Percentiles rank a stretch among this genome's conserved stretches.
phyloP scores from a whole-genome alignment of 1,284 basidiomycete species.

The Cutaneotrichosporon cutaneum region DNA sequence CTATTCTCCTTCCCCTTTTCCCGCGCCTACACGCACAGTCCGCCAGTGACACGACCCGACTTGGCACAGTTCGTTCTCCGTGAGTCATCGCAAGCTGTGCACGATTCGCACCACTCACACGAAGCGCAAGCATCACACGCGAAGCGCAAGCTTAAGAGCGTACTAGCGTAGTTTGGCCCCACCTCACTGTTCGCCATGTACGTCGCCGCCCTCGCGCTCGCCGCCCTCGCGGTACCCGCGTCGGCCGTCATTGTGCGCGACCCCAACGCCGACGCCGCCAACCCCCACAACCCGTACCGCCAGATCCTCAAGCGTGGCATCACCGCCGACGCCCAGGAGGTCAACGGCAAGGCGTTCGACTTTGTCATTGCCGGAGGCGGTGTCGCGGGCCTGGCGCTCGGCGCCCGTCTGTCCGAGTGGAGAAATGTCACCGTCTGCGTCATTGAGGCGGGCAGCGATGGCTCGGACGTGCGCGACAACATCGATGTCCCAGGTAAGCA shows the following conservation, averaged over 20 bases:
- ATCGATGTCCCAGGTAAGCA: conserved; percentile 56
- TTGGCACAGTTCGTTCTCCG: neutral
- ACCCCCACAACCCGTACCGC: conserved; percentile 37
- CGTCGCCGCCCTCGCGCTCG: conserved; percentile 9
- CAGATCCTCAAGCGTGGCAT: conserved; percentile 33
- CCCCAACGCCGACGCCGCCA: conserved; percentile 15
- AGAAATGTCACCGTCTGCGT: conserved; percentile 66
- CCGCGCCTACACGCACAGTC: neutral
- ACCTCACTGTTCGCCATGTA: neutral
- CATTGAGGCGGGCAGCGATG: conserved; percentile 68
- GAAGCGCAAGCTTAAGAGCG: too few relatives aligned
- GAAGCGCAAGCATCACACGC: too few relatives aligned
- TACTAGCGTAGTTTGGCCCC: too few relatives aligned
- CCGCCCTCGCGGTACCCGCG: conserved; percentile 13
- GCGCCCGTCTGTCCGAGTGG: conserved; percentile 69
- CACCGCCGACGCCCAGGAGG: conserved; percentile 33
- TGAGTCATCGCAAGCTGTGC: neutral
- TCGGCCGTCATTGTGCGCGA: conserved; percentile 1
- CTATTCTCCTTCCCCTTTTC: neutral
- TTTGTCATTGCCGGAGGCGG: conserved; percentile 60
- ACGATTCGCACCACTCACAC: neutral
- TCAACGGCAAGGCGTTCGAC: conserved; percentile 42
- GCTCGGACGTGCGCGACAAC: conserved; percentile 55
- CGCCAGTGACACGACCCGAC: neutral
- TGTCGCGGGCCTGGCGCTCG: conserved; percentile 69